phyloP scores from a whole-genome alignment of 1,284 basidiomycete genomes.

The Lignosus rhinocerotis region DNA sequence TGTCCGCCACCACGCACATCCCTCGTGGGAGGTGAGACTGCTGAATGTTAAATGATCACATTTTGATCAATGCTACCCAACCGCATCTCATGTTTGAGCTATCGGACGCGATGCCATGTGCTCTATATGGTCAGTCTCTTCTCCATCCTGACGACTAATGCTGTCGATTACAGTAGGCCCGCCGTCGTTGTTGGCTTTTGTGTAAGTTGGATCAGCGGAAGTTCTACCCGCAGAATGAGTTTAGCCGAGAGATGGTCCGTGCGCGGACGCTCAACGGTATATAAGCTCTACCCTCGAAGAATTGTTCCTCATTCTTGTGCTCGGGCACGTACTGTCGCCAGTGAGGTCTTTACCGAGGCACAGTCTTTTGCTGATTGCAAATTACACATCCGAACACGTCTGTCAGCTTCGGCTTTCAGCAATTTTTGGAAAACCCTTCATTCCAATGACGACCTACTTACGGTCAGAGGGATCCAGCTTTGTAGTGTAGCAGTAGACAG shows the following conservation, averaged over 20 bases:
- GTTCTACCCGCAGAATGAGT: constrained; percentile 9
- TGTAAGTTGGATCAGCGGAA: not conserved
- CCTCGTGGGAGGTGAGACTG: not conserved
- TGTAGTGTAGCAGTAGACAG: constrained; percentile 5
- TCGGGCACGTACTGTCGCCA: constrained; percentile 87
- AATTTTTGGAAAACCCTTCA: constrained; percentile 36
- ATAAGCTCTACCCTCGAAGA: constrained; percentile 5
- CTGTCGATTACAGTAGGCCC: not conserved
- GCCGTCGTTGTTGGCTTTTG: not conserved
- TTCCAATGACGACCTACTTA: constrained; percentile 16
- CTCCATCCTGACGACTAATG: not conserved
- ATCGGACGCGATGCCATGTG: not conserved
- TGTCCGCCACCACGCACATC: not conserved
- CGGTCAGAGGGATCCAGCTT: constrained; percentile 20
- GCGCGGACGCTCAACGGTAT: constrained; percentile 15
- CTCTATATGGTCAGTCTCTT: not conserved
- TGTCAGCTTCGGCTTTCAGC: constrained; percentile 38
- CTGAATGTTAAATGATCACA: not conserved
- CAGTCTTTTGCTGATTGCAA: constrained; percentile 94
- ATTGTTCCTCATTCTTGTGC: constrained; percentile 69
- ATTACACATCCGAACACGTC: constrained; percentile 54
- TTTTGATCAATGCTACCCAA: not conserved
- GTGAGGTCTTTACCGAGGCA: constrained; percentile 82
- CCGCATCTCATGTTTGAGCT: not conserved
- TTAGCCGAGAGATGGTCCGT: constrained; percentile 16